Conservation (phyloP, 495 filamentous ascomycete genomes). For the Astrothelium macrocarpum region DNA sequence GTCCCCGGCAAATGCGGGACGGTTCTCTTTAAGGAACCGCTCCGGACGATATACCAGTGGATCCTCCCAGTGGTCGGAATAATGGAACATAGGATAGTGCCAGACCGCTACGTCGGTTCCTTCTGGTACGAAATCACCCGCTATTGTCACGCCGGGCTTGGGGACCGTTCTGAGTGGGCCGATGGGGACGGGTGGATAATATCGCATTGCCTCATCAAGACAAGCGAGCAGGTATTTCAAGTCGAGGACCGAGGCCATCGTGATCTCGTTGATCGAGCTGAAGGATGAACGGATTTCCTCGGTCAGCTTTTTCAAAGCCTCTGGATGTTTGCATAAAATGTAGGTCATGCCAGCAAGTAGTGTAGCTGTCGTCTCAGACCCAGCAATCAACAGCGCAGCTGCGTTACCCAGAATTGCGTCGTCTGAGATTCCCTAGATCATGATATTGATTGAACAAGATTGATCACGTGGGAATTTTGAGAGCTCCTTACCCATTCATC, state of each 20-base stretch:
- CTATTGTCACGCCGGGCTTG: not conserved
- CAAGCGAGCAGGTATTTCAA: slow-evolving; percentile 38
- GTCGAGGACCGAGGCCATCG: slow-evolving; percentile 29
- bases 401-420: slow-evolving; percentile 11
- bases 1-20: slow-evolving; percentile 22
- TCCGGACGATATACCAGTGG: slow-evolving; percentile 37
- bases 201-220: slow-evolving; percentile 44
- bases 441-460: not conserved
- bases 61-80: slow-evolving; percentile 31
- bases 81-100: slow-evolving; percentile 36
- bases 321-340: slow-evolving; percentile 21
- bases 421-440: not conserved
- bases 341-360: slow-evolving; percentile 25
- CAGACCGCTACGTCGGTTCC: slow-evolving; percentile 41
- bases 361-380: slow-evolving; percentile 66
- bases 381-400: slow-evolving; percentile 48
- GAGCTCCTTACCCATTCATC: slow-evolving; percentile 1
- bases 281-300: slow-evolving; percentile 22
- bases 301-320: slow-evolving; percentile 12
- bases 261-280: slow-evolving; percentile 21
- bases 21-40: slow-evolving; percentile 36
- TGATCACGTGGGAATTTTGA: not conserved
- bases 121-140: slow-evolving; percentile 1
- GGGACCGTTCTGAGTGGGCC: slow-evolving; percentile 38
- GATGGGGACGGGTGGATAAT: slow-evolving; percentile 43